Base-by-base conservation (phyloP, 208 protist species). In the Acanthamoeba castellanii region DNA sequence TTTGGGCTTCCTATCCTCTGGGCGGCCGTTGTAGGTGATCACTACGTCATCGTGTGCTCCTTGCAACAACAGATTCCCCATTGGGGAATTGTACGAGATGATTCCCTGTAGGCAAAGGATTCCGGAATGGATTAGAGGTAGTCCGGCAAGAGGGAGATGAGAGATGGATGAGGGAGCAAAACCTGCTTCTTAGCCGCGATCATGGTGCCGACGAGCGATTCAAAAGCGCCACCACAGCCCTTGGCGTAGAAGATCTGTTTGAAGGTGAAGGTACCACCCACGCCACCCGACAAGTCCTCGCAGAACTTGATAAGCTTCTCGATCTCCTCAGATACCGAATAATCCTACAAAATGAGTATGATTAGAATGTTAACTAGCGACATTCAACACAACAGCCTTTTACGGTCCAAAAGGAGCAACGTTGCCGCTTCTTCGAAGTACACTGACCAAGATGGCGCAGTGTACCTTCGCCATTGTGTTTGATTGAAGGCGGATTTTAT, bases 281-380 rank as follows among this genome's bases (percentile, higher is more conserved):
- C 90, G n/a, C 90, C 90, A 42, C 90, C 90, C 9, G 90, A 94
- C n/a, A 94, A 55, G 68, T 94, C 70, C 70, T 94, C 90, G 34
- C 90, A 94, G 57, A 94, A 94, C 68, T 84, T 84, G 50, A 94
- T 94, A 27, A 94, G 70, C 70, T 94, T 94, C 52, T 94, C 68
- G 30, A 94, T 85, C 37, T 94, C 90, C 90, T 94, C 90, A 61
- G 64, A 50, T 42, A 94, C 90, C 20, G 52, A 72, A 55, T 94
- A 94, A 64, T 94, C 90, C 90, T 78, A 18, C 32, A 1, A n/a
- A 81, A 55, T 55, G 50, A 55, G 8, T 55, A 1, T 20, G 50
- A 55, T 20, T 18, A 18, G 50, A 55, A 18, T 55, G 50, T 11
- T 55, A 11, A 55, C 6, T 0, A 55, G 50, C 50, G 50, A n/a